These are phyloP conservation scores for Samsoniella hepiali DNA, from an alignment of 2,329 filamentous ascomycete genomes.

Conservation along the genomic window DNA sequence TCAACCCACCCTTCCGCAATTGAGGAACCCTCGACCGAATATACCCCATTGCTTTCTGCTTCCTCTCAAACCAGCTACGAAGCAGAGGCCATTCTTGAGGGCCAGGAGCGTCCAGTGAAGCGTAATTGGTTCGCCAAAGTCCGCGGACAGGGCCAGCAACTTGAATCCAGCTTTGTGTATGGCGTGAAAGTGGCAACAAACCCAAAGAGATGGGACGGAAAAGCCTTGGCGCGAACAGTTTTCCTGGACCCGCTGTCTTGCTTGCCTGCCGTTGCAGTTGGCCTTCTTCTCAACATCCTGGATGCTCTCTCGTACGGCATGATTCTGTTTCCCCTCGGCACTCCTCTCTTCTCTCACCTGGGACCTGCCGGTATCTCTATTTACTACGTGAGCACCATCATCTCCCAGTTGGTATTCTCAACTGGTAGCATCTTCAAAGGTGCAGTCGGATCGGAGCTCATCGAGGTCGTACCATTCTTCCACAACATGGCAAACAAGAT, in stretches of 20 bases:
- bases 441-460: constrained; percentile 93
- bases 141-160: constrained; percentile 30
- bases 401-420: constrained; percentile 89
- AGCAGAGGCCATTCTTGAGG: constrained; percentile 44
- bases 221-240: constrained; percentile 59
- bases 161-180: constrained; percentile 32
- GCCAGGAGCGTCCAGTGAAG: constrained; percentile 41
- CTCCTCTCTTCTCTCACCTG: constrained; percentile 77
- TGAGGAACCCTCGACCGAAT: constrained; percentile 35
- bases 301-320: constrained; percentile 95
- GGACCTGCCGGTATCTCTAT: constrained; percentile 95
- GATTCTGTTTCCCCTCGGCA: constrained; percentile 91
- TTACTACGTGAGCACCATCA: constrained; percentile 96
- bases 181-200: constrained; percentile 43
- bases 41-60: constrained; percentile 46
- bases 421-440: constrained; percentile 84
- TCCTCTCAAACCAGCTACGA: constrained; percentile 31
- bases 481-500: constrained; percentile 97
- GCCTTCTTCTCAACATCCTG: constrained; percentile 84
- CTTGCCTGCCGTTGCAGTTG: constrained; percentile 83
- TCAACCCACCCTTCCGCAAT: constrained; percentile 8
- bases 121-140: constrained; percentile 36
- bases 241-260: constrained; percentile 67
- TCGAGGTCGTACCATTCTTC: constrained; percentile 97
- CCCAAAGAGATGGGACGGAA: constrained; percentile 70